Evolutionary conservation across 2,329 filamentous ascomycete species (phyloP), one percentile per base, ranked within the genome.

Genomic region (Pseudogymnoascus verrucosus): DNA sequence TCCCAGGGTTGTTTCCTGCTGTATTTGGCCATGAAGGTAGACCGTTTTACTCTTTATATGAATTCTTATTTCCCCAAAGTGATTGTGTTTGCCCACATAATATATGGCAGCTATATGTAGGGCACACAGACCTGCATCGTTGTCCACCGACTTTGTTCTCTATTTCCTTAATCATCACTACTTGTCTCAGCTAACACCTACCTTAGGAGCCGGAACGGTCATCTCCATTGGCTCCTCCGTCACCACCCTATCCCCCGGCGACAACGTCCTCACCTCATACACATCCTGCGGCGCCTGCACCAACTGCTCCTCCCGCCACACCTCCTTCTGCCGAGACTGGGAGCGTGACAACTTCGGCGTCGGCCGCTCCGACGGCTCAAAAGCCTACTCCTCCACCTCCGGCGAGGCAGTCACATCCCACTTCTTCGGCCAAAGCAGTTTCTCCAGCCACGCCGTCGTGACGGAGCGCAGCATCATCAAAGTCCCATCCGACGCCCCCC

Each of bases 191-290:
- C 39, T 42, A 21, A 42, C 39, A 21, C 39, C 39, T 19, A 11
- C 39, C 19, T 5, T 11, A 69, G 68, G 68, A 26, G 68, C 68
- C 4, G 68, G 67, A n/a, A 60, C 65, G 6, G 60, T 69, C 11
- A 23, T 64, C 14, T 65, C 66, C 14, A 61, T 63, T n/a, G 68
- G 68, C 31, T 57, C 64, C n/a, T 34, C 19, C 16, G 65, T 69
- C 36, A 47, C 19, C 26, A 63, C 65, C 37, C 51, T 64, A 1
- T 19, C 44, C 19, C 0, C 65, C 42, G 64, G 70, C 40, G 62
- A 71, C 64, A 67, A 69, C 5, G 75, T 77, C 3, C 66, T 78
- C 5, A 68, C 77, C 1, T 74, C 71, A 1, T 77, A 72, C 47
- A 69, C 69, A 6, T 72, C 68, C 60, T 78, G 76, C 65, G 68